Evolutionary conservation across 2,329 filamentous ascomycete genomes (phyloP).

Genomic region (Neobulgaria alba): DNA sequence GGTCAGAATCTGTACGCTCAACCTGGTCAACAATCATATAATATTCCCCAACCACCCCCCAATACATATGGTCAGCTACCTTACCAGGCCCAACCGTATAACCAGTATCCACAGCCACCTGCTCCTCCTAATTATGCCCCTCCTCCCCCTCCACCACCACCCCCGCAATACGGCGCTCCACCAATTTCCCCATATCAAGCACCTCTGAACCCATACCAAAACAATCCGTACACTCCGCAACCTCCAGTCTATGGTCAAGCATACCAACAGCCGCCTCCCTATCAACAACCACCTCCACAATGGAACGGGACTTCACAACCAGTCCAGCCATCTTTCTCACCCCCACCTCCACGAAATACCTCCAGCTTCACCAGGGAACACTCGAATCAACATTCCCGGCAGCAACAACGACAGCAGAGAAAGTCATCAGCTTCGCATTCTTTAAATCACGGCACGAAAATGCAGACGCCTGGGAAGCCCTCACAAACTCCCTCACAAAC

Average conservation of each 20-base stretch:
- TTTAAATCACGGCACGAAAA: too few relatives aligned
- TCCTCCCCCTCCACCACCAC: conserved; percentile 10
- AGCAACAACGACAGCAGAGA: neutral
- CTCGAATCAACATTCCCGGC: neutral
- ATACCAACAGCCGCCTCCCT: conserved; percentile 5
- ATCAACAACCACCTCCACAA: conserved; percentile 10
- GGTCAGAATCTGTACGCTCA: conserved; percentile 16
- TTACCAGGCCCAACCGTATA: conserved; percentile 13
- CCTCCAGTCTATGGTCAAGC: conserved; percentile 12
- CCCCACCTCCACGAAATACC: conserved; percentile 4
- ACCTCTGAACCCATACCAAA: conserved; percentile 8
- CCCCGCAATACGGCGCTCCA: conserved; percentile 15
- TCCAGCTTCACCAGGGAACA: too few relatives aligned
- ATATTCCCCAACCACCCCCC: conserved; percentile 4
- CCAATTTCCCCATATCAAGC: conserved; percentile 15
- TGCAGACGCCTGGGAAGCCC: too few relatives aligned
- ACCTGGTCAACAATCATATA: conserved; percentile 14
- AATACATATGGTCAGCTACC: conserved; percentile 12
- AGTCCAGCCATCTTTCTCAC: conserved; percentile 9
- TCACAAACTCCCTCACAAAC: too few relatives aligned
- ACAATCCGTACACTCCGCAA: conserved; percentile 11
- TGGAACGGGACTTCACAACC: conserved; percentile 13
- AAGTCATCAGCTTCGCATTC: too few relatives aligned
- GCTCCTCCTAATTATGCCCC: conserved; percentile 14
- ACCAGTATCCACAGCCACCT: conserved; percentile 14